These are phyloP conservation scores for Mucor saturninus DNA, from an alignment of 371 early-diverging fungal species.

Conservation along the genomic window DNA sequence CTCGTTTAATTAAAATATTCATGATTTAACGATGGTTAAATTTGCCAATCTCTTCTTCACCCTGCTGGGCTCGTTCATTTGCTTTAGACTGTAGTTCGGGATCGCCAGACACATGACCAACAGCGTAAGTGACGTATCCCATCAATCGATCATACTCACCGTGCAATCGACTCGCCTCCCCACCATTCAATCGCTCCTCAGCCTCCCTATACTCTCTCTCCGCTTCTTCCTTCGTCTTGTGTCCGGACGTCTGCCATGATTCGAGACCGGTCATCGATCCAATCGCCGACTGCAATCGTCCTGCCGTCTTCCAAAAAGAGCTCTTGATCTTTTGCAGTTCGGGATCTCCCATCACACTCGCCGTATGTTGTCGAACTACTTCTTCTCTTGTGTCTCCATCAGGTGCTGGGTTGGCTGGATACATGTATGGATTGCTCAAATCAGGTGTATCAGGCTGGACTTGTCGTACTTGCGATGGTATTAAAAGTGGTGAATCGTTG, in stretches of 20 bases:
- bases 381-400: background rate
- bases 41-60: constrained; percentile 34
- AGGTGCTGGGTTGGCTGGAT: constrained; percentile 11
- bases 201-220: constrained; percentile 36
- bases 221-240: constrained; percentile 31
- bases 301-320: constrained; percentile 40
- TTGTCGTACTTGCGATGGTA: background rate
- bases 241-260: constrained; percentile 33
- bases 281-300: constrained; percentile 35
- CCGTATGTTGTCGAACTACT: background rate
- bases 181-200: constrained; percentile 19
- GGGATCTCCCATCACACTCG: constrained; percentile 26
- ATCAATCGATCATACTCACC: constrained; percentile 50
- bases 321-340: constrained; percentile 31
- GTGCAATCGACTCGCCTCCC: constrained; percentile 42
- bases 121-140: constrained; percentile 36
- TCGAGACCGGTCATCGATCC: constrained; percentile 35
- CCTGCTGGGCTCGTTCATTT: constrained; percentile 30
- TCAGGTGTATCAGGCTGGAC: constrained; percentile 10
- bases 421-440: constrained; percentile 20
- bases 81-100: constrained; percentile 46
- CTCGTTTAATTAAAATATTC: too few species aligned
- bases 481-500: background rate
- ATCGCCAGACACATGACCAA: constrained; percentile 51
- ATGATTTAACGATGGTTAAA: too few species aligned